Evolutionary conservation across 352 stramenopile genomes (phyloP).

Genomic region (Pythium apleroticum): DNA sequence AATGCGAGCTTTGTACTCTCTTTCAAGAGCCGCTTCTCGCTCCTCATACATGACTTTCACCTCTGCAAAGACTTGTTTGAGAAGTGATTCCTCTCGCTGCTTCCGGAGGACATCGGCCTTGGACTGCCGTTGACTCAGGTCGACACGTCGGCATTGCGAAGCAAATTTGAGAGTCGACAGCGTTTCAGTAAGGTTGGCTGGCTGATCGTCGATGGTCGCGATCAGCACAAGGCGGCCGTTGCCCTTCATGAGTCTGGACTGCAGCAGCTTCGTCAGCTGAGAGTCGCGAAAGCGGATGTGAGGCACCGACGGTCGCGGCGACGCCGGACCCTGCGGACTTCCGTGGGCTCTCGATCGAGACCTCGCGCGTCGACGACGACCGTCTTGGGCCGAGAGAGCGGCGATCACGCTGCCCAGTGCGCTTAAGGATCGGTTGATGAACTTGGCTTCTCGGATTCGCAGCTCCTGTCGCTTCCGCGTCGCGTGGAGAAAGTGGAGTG

Average conservation of each 20-base stretch:
- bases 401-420: constrained; percentile 69
- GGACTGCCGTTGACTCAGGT: constrained; percentile 31
- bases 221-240: constrained; percentile 55
- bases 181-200: constrained; percentile 57
- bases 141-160: constrained; percentile 58
- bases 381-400: constrained; percentile 34
- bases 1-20: constrained; percentile 44
- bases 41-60: constrained; percentile 56
- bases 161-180: constrained; percentile 78
- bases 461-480: constrained; percentile 54
- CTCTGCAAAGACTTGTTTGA: constrained; percentile 49
- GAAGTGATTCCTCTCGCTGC: constrained; percentile 31
- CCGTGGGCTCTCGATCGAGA: neutral
- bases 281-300: constrained; percentile 75
- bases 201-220: constrained; percentile 59
- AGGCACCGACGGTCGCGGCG: neutral
- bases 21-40: constrained; percentile 43
- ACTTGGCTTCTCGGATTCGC: constrained; percentile 74
- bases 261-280: constrained; percentile 69
- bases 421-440: constrained; percentile 74
- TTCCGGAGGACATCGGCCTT: constrained; percentile 14
- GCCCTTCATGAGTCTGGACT: constrained; percentile 47
- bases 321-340: neutral
- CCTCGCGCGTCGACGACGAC: neutral
- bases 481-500: constrained; percentile 51